phyloP scores from a whole-genome alignment of 495 filamentous ascomycete genomes.

The Penicillium psychrofluorescens region DNA sequence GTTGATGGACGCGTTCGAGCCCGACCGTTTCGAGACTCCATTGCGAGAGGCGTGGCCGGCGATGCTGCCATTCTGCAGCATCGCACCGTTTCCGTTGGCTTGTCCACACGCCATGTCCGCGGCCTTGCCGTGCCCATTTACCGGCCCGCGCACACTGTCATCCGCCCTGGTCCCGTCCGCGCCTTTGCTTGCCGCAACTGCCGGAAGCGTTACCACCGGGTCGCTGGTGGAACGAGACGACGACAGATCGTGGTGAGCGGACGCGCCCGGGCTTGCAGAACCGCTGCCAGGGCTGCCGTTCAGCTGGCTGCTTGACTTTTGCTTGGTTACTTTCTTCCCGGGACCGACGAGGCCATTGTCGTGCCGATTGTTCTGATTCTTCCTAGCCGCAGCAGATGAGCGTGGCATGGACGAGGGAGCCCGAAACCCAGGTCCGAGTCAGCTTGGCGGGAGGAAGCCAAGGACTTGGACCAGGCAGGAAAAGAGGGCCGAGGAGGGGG shows the following conservation, averaged over 20 bases:
- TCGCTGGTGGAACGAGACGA: slow-evolving; percentile 36
- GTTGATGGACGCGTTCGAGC: slow-evolving; percentile 51
- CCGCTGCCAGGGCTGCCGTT: slow-evolving; percentile 49
- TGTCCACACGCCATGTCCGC: slow-evolving; percentile 35
- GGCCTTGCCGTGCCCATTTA: slow-evolving; percentile 35
- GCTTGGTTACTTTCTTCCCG: slow-evolving; percentile 70
- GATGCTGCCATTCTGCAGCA: slow-evolving; percentile 28
- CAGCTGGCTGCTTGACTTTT: slow-evolving; percentile 56
- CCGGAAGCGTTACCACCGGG: slow-evolving; percentile 27
- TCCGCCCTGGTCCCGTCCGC: slow-evolving; percentile 28
- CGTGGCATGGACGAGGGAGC: slow-evolving; percentile 62
- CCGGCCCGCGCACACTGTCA: slow-evolving; percentile 27
- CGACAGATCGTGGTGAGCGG: slow-evolving; percentile 38
- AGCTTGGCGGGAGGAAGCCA: slow-evolving; percentile 45
- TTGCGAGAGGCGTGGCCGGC: slow-evolving; percentile 25
- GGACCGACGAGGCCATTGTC: slow-evolving; percentile 83
- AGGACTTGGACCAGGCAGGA: slow-evolving; percentile 45
- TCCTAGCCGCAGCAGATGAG: slow-evolving; percentile 57
- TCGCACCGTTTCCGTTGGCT: slow-evolving; percentile 28
- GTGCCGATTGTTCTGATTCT: slow-evolving; percentile 64
- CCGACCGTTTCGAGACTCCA: slow-evolving; percentile 53
- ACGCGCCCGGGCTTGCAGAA: slow-evolving; percentile 31
- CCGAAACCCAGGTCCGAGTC: slow-evolving; percentile 45
- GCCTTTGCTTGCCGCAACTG: slow-evolving; percentile 24
- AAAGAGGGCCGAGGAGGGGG: slow-evolving; percentile 7